Conservation (phyloP, 2,329 filamentous ascomycete genomes). For the Phialocephala subalpina region DNA sequence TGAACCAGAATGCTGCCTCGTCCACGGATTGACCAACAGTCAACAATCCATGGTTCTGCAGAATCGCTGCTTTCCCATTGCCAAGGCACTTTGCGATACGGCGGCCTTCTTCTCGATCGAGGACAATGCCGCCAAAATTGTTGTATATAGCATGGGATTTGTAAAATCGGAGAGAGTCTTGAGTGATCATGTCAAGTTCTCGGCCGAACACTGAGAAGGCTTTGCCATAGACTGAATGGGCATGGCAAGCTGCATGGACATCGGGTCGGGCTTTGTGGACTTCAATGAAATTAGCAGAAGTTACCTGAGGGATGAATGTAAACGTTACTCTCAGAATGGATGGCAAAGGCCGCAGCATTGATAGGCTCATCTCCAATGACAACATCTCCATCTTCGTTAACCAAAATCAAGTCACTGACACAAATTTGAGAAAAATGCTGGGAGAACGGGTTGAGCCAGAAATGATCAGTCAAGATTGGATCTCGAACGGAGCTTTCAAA, state of each 20-base stretch:
- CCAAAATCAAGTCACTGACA: constrained; percentile 69
- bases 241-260: constrained; percentile 63
- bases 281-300: constrained; percentile 26
- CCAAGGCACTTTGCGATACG: constrained; percentile 56
- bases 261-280: constrained; percentile 66
- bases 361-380: constrained; percentile 66
- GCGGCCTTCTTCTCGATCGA: constrained; percentile 58
- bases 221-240: constrained; percentile 62
- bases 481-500: constrained; percentile 50
- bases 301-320: not conserved
- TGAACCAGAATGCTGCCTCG: constrained; percentile 61
- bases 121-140: constrained; percentile 59
- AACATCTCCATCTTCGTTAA: constrained; percentile 66
- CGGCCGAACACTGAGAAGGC: constrained; percentile 67
- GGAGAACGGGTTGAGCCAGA: constrained; percentile 69
- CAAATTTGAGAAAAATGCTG: constrained; percentile 68
- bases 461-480: constrained; percentile 48
- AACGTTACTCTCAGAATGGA: constrained; percentile 50
- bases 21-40: constrained; percentile 55
- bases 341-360: constrained; percentile 55
- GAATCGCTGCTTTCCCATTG: constrained; percentile 55
- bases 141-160: constrained; percentile 49
- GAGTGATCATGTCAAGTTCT: constrained; percentile 50
- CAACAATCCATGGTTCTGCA: constrained; percentile 61
- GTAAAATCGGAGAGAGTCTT: constrained; percentile 63